These are phyloP conservation scores for Calophaca sinica DNA, from an alignment of 306 rosid genomes.

Conservation along the genomic window DNA sequence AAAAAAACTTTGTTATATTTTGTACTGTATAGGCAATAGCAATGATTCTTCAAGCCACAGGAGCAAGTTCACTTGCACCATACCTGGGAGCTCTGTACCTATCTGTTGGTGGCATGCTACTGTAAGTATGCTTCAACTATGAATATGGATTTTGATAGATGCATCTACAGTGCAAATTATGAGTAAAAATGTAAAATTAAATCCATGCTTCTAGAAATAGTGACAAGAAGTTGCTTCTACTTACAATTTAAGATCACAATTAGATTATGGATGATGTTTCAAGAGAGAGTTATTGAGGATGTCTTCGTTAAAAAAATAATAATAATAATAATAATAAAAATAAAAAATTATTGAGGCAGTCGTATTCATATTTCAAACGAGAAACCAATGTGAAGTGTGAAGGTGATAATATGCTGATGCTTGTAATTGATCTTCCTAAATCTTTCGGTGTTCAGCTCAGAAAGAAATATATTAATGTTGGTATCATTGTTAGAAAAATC, in stretches of 20 bases:
- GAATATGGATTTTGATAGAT: slow-evolving; percentile 36
- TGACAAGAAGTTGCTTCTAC: slow-evolving; percentile 13
- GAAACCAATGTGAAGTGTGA: slow-evolving; percentile 24
- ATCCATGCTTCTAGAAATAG: slow-evolving; percentile 16
- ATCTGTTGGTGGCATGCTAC: slow-evolving; percentile 92
- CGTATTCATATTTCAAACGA: slow-evolving; percentile 4
- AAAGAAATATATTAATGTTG: slow-evolving; percentile 13
- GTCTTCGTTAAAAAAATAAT: background rate
- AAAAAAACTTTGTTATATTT: slow-evolving; percentile 28
- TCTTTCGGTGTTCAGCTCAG: background rate
- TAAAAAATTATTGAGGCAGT: slow-evolving; percentile 11
- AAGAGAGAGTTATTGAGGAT: slow-evolving; percentile 11
- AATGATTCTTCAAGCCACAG: slow-evolving; percentile 79
- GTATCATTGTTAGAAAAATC: background rate
- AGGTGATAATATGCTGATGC: slow-evolving; percentile 3
- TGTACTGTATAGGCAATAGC: slow-evolving; percentile 64
- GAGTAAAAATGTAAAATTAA: slow-evolving; percentile 17
- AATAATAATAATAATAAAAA: too few relatives aligned
- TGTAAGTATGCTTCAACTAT: slow-evolving; percentile 66
- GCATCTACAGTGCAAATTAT: slow-evolving; percentile 30
- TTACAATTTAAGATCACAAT: background rate
- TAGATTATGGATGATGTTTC: slow-evolving; percentile 16
- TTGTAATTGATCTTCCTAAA: slow-evolving; percentile 21
- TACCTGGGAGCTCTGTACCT: slow-evolving; percentile 64
- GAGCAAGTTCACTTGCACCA: slow-evolving; percentile 67